Evolutionary conservation across 257 asterid genomes (phyloP).

Genomic region (Solanum chiquidenum): DNA sequence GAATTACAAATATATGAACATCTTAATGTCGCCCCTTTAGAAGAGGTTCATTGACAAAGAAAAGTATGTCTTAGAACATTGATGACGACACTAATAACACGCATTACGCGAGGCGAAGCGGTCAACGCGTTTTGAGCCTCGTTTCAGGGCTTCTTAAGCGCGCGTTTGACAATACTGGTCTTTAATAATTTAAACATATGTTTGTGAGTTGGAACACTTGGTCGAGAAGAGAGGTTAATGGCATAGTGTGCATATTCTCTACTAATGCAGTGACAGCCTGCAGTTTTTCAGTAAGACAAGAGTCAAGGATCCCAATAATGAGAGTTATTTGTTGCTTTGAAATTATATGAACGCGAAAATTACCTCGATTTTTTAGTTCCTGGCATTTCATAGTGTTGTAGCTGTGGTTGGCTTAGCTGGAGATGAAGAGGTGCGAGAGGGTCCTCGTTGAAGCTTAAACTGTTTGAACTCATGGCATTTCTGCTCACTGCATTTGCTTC

Average conservation of each 20-base stretch:
- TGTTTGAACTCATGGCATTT: slow-evolving; percentile 17
- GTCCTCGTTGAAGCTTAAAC: slow-evolving; percentile 8
- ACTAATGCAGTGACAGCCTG: background rate
- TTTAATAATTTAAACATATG: background rate
- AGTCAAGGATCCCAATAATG: background rate
- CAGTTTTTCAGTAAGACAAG: background rate
- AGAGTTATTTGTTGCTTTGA: background rate
- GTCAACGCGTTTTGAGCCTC: background rate
- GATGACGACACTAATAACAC: background rate
- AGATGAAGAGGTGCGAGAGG: slow-evolving; percentile 13
- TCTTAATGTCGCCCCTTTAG: background rate
- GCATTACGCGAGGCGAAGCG: fast-evolving
- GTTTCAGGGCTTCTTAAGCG: background rate
- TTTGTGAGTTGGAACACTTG: background rate
- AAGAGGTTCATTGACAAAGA: background rate
- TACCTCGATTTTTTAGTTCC: slow-evolving; percentile 15
- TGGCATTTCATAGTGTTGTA: background rate
- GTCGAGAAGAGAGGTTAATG: background rate
- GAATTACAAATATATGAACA: background rate
- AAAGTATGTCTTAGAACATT: background rate
- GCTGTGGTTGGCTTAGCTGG: slow-evolving; percentile 20
- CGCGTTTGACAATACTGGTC: background rate
- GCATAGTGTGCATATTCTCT: background rate
- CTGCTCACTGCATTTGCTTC: slow-evolving; percentile 30
- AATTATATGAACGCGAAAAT: background rate